These are phyloP conservation scores for Camelina hispida DNA, from an alignment of 345 rosid genomes.

Conservation along the genomic window DNA sequence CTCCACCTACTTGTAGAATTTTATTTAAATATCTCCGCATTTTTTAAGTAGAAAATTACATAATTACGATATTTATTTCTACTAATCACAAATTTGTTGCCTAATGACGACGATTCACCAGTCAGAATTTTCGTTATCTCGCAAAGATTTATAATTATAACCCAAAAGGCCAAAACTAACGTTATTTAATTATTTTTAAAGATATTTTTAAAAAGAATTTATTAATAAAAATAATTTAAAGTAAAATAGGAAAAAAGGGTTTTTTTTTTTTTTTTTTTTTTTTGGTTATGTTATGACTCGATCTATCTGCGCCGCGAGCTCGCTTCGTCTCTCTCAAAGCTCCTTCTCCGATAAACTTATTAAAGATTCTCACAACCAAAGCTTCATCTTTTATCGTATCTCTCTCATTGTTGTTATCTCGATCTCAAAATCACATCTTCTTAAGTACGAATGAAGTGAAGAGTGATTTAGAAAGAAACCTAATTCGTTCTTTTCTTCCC, in stretches of 20 bases:
- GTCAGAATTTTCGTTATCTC: neutral
- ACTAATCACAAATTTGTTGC: neutral
- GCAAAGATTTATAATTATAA: neutral
- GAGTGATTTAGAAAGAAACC: slow-evolving; percentile 3
- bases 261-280: neutral
- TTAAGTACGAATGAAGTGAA: neutral
- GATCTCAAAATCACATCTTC: slow-evolving; percentile 31
- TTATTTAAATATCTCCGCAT: neutral
- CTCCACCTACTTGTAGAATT: no score
- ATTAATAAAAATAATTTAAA: neutral
- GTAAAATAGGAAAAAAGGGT: neutral
- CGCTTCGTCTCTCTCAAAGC: neutral
- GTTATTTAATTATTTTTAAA: no score
- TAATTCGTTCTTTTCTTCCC: neutral
- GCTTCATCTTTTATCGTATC: neutral
- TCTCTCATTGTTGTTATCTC: neutral
- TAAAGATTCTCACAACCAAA: neutral
- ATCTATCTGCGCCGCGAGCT: slow-evolving; percentile 42
- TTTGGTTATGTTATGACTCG: neutral
- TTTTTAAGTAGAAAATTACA: neutral
- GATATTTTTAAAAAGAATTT: neutral
- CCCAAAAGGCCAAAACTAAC: neutral
- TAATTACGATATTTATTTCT: no score
- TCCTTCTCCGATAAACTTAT: neutral
- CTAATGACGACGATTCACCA: neutral